Evolutionary conservation across 495 filamentous ascomycete species (phyloP).

Genomic region (Hamigera avellanea): DNA sequence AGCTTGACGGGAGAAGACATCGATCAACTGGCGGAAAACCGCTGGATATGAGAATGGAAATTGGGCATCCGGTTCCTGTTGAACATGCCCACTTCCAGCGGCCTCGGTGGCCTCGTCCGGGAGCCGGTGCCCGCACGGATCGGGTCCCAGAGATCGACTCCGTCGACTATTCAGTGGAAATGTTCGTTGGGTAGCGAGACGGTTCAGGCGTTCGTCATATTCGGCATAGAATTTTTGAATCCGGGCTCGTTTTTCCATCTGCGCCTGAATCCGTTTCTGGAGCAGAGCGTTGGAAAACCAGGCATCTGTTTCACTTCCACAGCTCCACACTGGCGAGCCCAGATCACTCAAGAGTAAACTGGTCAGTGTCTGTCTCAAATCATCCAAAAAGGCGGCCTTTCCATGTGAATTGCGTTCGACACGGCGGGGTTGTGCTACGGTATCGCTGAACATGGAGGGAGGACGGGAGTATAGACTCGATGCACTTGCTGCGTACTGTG

Average conservation of each 20-base stretch:
- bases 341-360: constrained; percentile 85
- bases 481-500: constrained; percentile 47
- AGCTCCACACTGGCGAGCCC: constrained; percentile 69
- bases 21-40: constrained; percentile 68
- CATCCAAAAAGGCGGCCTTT: constrained; percentile 58
- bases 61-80: constrained; percentile 5
- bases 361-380: constrained; percentile 67
- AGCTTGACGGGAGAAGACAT: constrained; percentile 81
- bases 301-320: constrained; percentile 80
- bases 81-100: background rate
- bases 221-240: constrained; percentile 35
- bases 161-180: constrained; percentile 13
- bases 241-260: constrained; percentile 50
- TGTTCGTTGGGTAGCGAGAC: constrained; percentile 14
- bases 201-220: constrained; percentile 23
- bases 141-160: constrained; percentile 23
- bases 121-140: background rate
- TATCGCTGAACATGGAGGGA: constrained; percentile 35
- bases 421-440: constrained; percentile 19
- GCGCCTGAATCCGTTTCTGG: constrained; percentile 64
- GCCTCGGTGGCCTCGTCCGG: background rate
- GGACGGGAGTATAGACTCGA: constrained; percentile 40
- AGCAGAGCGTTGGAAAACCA: constrained; percentile 73
- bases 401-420: constrained; percentile 29
- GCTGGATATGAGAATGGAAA: constrained; percentile 54